phyloP scores from a whole-genome alignment of 208 protist genomes.

The Trypanosoma cruzi region DNA sequence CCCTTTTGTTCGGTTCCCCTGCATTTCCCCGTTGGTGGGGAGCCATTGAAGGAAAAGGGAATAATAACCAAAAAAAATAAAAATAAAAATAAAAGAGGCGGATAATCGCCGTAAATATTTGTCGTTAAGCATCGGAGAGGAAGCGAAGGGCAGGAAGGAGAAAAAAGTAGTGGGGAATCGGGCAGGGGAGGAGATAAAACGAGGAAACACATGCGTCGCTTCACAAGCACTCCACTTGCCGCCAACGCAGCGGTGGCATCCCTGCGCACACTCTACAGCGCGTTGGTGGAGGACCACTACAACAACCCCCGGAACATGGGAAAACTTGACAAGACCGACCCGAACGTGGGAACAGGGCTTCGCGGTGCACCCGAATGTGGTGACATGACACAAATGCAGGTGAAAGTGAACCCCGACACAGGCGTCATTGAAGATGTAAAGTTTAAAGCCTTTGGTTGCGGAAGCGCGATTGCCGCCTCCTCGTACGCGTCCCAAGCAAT shows the following conservation, averaged over 20 bases:
- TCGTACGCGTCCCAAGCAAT: slow-evolving; percentile 98
- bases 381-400: slow-evolving; percentile 99
- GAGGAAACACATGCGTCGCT: slow-evolving; percentile 19
- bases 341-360: slow-evolving; percentile 98
- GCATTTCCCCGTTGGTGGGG: neutral
- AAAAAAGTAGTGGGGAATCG: neutral
- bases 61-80: neutral
- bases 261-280: slow-evolving; percentile 91
- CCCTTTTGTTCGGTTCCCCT: neutral
- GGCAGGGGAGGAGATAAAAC: neutral
- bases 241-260: slow-evolving; percentile 8
- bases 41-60: neutral
- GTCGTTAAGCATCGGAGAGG: no score
- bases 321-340: slow-evolving; percentile 95
- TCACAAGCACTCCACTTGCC: neutral
- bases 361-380: slow-evolving; percentile 99
- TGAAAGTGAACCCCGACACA: slow-evolving; percentile 94
- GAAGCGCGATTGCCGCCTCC: slow-evolving; percentile 98
- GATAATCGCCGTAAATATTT: no score
- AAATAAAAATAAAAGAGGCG: no score
- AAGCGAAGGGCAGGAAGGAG: no score
- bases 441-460: slow-evolving; percentile 99
- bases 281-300: slow-evolving; percentile 99
- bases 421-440: slow-evolving; percentile 94
- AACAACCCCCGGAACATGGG: slow-evolving; percentile 98